Base-by-base conservation (phyloP, 202 grass and related monocot species). In the Carex sylvatica region DNA sequence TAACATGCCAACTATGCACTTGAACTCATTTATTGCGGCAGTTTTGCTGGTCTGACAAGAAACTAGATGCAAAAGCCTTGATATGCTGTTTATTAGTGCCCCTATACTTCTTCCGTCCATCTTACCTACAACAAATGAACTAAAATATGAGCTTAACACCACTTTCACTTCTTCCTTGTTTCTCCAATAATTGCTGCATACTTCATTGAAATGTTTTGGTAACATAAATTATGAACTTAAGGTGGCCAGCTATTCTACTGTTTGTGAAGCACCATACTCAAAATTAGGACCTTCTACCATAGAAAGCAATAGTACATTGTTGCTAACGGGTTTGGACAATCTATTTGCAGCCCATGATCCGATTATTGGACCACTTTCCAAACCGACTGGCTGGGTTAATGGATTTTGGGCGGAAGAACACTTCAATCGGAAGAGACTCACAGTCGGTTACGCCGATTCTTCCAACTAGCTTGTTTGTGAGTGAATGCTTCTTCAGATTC, bases 41-140 rank as follows among this genome's bases (percentile, higher is more conserved):
- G 52, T 65, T 54, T 85, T 89, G 56, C 46, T 63, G 12, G 79
- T 83, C 70, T 89, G 87, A 56, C 87, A 89, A 85, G 83, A 51
- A 61, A 89, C 87, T 9, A 89, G 79, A 86, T 89, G 87, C 59
- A 89, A 76, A 64, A 89, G 80, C 31, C 83, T 73, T 33, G 83
- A 89, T 73, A 86, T 85, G 35, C 83, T 89, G 64, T 89, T 89
- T 15, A 85, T 72, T 23, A 89, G 54, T 22, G 71, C 83, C 8
- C 83, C 87, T 46, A 83, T 80, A 58, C 82, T 52, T 23, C 54
- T 61, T 8, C 62, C 59, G 9, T 89, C 80, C 83, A 86, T 89
- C 40, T 46, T 35, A n/a, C 78, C 84, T 86, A 59, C 28, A 59
- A 36, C 53, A 77, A 24, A 85, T 22, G 7, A 76, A 76, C 19